A percentile compares a stretch with the other conserved stretches of the same genome.
Conservation (phyloP, 345 rosid genomes). For the Citrus australasica region DNA sequence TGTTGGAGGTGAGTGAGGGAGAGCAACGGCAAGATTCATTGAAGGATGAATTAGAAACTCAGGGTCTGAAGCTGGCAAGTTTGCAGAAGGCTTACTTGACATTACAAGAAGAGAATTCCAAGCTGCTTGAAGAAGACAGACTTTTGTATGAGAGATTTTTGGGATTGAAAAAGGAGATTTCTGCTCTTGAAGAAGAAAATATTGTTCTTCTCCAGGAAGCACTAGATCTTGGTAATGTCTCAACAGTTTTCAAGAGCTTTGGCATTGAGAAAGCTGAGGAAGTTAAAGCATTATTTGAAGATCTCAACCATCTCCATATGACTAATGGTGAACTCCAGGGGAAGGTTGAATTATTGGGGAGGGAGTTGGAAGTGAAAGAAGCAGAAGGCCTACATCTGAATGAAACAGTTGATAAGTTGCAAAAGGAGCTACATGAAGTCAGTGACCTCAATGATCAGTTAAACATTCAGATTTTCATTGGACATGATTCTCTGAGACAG, state of each 20-base stretch:
- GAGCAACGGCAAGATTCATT: conserved; percentile 39
- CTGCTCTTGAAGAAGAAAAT: conserved; percentile 59
- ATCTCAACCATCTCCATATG: conserved; percentile 31
- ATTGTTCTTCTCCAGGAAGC: conserved; percentile 44
- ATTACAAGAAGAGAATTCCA: conserved; percentile 49
- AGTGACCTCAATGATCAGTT: conserved; percentile 55
- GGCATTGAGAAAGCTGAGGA: conserved; percentile 53
- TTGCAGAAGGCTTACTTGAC: conserved; percentile 48
- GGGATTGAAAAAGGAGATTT: conserved; percentile 44
- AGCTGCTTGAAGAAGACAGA: conserved; percentile 42
- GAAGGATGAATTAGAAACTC: conserved; percentile 39
- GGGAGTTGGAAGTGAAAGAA: conserved; percentile 46
- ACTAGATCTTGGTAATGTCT: conserved; percentile 40
- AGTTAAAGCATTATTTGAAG: conserved; percentile 42
- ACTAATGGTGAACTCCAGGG: conserved; percentile 40
- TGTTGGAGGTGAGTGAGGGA: conserved; percentile 40
- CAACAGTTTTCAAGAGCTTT: conserved; percentile 49
- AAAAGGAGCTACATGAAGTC: conserved; percentile 49
- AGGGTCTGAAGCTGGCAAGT: conserved; percentile 33
- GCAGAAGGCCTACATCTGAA: conserved; percentile 39
- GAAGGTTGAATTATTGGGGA: conserved; percentile 45
- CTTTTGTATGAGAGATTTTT: conserved; percentile 39
- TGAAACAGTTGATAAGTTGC: conserved; percentile 48
- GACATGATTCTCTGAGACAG: conserved; percentile 51
- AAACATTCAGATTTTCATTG: conserved; percentile 45